A percentile compares a stretch with the other conserved stretches of the same genome.
Conservation (phyloP, 805 yeast species). For the Starmerella powellii region DNA sequence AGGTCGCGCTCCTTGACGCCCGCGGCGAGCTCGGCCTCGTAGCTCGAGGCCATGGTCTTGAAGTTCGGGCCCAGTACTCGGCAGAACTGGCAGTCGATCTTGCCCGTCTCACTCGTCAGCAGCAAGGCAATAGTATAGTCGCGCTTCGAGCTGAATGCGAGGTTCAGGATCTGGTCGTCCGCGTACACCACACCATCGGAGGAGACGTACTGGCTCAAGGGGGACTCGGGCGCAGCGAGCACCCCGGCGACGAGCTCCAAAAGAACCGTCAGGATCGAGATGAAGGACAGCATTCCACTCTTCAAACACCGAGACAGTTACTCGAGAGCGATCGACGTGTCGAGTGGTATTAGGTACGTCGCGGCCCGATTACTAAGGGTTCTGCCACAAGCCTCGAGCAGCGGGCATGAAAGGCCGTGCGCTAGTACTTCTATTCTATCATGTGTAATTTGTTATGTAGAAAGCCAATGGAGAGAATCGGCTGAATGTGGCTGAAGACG, state of each 20-base stretch:
- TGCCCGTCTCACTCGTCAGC: slow-evolving; percentile 61
- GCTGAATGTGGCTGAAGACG: too few species aligned
- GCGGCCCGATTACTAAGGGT: too few species aligned
- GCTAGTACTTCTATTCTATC: too few species aligned
- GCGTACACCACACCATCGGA: slow-evolving; percentile 24
- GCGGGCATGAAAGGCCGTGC: too few species aligned
- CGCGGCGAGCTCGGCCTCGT: slow-evolving; percentile 36
- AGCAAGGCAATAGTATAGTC: slow-evolving; percentile 55
- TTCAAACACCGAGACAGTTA: too few species aligned
- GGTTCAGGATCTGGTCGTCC: slow-evolving; percentile 33
- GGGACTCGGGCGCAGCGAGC: background rate
- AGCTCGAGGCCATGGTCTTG: slow-evolving; percentile 49
- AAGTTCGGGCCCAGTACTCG: slow-evolving; percentile 54
- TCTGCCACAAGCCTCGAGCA: too few species aligned
- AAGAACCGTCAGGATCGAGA: background rate
- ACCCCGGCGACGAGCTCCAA: background rate
- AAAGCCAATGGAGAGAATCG: too few species aligned
- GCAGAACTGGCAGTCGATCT: slow-evolving; percentile 70
- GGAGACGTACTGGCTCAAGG: slow-evolving; percentile 6
- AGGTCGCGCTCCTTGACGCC: slow-evolving; percentile 38
- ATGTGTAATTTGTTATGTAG: too few species aligned
- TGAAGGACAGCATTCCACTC: background rate
- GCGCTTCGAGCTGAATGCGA: slow-evolving; percentile 39
- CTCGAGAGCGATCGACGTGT: too few species aligned
- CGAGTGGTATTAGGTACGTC: too few species aligned